Conservation (phyloP, 164 flowering plant genomes). For the Tetracentron sinense region DNA sequence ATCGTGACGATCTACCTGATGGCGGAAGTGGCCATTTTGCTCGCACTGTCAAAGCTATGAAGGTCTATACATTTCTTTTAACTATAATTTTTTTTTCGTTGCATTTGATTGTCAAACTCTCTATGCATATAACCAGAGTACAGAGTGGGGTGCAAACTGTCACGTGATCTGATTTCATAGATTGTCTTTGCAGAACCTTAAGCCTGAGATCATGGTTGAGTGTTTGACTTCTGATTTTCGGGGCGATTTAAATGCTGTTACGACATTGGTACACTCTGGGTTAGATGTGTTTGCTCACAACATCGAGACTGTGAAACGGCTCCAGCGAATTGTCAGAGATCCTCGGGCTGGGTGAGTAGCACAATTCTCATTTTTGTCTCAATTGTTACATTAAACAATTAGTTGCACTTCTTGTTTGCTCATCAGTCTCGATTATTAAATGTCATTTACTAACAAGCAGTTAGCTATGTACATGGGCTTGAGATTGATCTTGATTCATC, state of each 20-base stretch:
- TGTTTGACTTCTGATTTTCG: slow-evolving; percentile 94
- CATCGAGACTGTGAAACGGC: slow-evolving; percentile 88
- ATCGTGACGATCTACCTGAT: slow-evolving; percentile 95
- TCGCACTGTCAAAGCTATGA: slow-evolving; percentile 75
- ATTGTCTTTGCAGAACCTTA: slow-evolving; percentile 52
- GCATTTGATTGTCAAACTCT: not conserved
- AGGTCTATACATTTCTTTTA: slow-evolving; percentile 39
- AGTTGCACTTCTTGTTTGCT: not conserved
- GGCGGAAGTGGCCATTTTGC: slow-evolving; percentile 98
- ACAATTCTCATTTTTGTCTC: slow-evolving; percentile 1
- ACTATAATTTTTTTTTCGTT: not conserved
- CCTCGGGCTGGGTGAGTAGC: slow-evolving; percentile 82
- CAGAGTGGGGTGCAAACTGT: not conserved
- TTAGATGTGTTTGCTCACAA: slow-evolving; percentile 98
- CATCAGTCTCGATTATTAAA: too few species aligned
- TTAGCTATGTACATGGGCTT: too few species aligned
- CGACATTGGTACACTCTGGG: slow-evolving; percentile 68
- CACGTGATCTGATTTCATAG: slow-evolving; percentile 2
- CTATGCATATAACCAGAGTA: not conserved
- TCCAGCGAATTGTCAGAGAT: slow-evolving; percentile 89
- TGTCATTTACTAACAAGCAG: too few species aligned
- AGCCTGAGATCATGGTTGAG: slow-evolving; percentile 91
- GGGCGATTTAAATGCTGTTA: slow-evolving; percentile 75
- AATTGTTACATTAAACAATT: not conserved
- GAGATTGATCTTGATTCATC: too few species aligned